Percentiles rank a stretch among this genome's conserved stretches.
Conservation (phyloP, 2,329 filamentous ascomycete species). For the Arthrobotrys sinensis region DNA sequence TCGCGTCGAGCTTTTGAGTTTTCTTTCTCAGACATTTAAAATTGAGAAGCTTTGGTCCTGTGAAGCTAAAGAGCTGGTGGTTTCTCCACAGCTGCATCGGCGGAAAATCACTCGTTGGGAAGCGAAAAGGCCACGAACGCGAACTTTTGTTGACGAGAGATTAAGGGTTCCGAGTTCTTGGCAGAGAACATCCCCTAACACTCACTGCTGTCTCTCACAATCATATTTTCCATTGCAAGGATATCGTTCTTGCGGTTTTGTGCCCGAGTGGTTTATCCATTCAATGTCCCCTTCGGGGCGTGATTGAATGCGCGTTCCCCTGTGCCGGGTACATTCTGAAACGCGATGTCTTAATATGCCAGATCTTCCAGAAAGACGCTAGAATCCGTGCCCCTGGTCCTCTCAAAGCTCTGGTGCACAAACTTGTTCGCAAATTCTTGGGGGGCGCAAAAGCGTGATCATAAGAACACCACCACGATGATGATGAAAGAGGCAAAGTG, state of each 20-base stretch:
- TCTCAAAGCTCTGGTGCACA: slow-evolving; percentile 19
- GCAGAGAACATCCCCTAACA: slow-evolving; percentile 33
- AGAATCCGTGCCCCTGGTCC: slow-evolving; percentile 41
- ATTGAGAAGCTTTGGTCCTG: slow-evolving; percentile 35
- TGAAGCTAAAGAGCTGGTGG: slow-evolving; percentile 22
- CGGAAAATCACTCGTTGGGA: slow-evolving; percentile 53
- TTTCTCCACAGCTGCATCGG: slow-evolving; percentile 26
- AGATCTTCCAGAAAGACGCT: slow-evolving; percentile 59
- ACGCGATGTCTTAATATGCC: slow-evolving; percentile 56
- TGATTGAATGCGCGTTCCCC: slow-evolving; percentile 29
- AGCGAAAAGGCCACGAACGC: slow-evolving; percentile 41
- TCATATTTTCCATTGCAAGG: slow-evolving; percentile 28
- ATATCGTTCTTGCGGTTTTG: slow-evolving; percentile 27
- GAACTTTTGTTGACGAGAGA: slow-evolving; percentile 49
- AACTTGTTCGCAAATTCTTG: slow-evolving; percentile 28
- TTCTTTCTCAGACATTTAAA: slow-evolving; percentile 54
- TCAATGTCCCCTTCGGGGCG: slow-evolving; percentile 34
- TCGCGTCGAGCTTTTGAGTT: slow-evolving; percentile 38
- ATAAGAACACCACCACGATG: slow-evolving; percentile 8
- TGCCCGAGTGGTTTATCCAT: slow-evolving; percentile 56
- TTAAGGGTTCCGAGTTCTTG: slow-evolving; percentile 47
- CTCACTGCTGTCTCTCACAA: slow-evolving; percentile 18
- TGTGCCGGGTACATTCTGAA: slow-evolving; percentile 58
- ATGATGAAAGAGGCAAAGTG: slow-evolving; percentile 45
- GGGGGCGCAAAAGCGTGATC: slow-evolving; percentile 10